Conservation (phyloP, 805 yeast genomes). For the Saturnispora bothae region DNA sequence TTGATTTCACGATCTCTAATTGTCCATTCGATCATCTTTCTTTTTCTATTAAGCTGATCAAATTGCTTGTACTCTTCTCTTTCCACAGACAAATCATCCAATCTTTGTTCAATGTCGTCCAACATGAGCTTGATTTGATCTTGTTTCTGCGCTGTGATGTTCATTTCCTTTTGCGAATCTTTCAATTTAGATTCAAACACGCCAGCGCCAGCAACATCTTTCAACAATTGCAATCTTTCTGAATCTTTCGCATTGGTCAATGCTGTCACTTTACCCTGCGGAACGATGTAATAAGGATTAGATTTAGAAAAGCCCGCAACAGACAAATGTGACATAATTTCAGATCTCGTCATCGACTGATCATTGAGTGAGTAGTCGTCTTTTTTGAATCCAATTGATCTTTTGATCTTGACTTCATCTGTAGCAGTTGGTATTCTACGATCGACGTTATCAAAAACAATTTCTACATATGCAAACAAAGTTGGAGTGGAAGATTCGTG, state of each 20-base stretch:
- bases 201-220: constrained; percentile 92
- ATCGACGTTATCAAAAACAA: constrained; percentile 73
- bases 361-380: constrained; percentile 85
- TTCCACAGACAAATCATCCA: constrained; percentile 73
- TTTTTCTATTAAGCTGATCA: constrained; percentile 55
- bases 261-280: constrained; percentile 86
- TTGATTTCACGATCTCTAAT: constrained; percentile 67
- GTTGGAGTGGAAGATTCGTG: constrained; percentile 88
- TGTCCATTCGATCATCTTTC: constrained; percentile 64
- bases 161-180: constrained; percentile 75
- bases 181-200: constrained; percentile 74
- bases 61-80: constrained; percentile 61
- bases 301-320: constrained; percentile 86
- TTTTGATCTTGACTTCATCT: constrained; percentile 61
- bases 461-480: constrained; percentile 88
- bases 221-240: constrained; percentile 67
- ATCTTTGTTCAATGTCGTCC: constrained; percentile 55
- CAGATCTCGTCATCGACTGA: constrained; percentile 67
- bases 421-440: constrained; percentile 61
- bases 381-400: constrained; percentile 88
- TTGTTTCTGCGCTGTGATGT: constrained; percentile 55
- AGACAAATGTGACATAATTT: constrained; percentile 71
- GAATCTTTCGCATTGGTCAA: constrained; percentile 82
- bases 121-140: constrained; percentile 68
- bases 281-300: constrained; percentile 92